Evolutionary conservation across 2,329 filamentous ascomycete genomes (phyloP).

Genomic region (Lecanicillium sp.): DNA sequence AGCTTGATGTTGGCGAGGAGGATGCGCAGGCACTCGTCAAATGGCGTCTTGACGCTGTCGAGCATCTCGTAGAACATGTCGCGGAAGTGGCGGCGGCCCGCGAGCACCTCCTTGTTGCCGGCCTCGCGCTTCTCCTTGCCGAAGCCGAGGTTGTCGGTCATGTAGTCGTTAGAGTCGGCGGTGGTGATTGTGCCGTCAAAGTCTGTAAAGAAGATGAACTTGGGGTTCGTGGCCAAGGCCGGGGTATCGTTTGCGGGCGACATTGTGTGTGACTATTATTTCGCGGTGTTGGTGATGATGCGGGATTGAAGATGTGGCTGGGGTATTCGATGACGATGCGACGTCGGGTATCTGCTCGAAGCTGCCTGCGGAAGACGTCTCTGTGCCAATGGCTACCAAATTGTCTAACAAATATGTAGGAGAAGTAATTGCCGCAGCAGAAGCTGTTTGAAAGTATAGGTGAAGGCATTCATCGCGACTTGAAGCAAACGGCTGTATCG

Average conservation of each 20-base stretch:
- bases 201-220: constrained; percentile 97
- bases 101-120: constrained; percentile 72
- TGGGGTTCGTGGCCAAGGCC: constrained; percentile 62
- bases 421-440: too few species aligned
- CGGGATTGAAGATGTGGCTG: not conserved
- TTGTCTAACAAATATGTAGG: too few species aligned
- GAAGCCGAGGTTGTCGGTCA: constrained; percentile 91
- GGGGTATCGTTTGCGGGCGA: constrained; percentile 49
- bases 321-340: not conserved
- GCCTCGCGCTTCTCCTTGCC: constrained; percentile 64
- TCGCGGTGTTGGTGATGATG: constrained; percentile 34
- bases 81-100: constrained; percentile 66
- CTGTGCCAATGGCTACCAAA: too few species aligned
- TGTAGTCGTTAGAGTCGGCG: constrained; percentile 58
- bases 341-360: too few species aligned
- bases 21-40: constrained; percentile 71
- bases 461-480: too few species aligned
- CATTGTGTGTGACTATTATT: too few species aligned
- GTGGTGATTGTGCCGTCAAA: constrained; percentile 94
- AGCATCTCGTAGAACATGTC: constrained; percentile 90
- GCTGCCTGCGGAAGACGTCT: too few species aligned
- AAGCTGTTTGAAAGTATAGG: too few species aligned
- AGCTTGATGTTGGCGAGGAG: constrained; percentile 79
- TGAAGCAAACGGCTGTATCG: too few species aligned
- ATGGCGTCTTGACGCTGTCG: constrained; percentile 75